Percentiles rank a stretch among this genome's conserved stretches.
Conservation (phyloP, 2,329 filamentous ascomycete genomes). For the Eutypella sp. region DNA sequence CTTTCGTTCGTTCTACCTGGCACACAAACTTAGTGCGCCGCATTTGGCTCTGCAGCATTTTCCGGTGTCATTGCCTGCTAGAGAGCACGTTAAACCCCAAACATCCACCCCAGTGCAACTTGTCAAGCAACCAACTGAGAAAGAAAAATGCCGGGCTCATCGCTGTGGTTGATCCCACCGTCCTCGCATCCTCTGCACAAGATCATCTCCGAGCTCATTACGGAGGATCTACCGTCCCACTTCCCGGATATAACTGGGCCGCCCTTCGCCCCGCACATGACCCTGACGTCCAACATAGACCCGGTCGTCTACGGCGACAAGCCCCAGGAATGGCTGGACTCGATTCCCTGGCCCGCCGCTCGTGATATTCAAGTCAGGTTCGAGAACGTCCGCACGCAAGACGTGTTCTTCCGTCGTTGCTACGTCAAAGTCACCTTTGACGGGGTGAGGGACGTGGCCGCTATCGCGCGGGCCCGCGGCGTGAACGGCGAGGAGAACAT, state of each 20-base stretch:
- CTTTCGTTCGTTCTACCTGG: no score
- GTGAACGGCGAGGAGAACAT: conserved; percentile 14
- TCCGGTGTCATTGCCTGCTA: no score
- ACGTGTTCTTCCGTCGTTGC: conserved; percentile 25
- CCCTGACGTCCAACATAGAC: conserved; percentile 24
- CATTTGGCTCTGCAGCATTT: no score
- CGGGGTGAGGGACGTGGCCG: conserved; percentile 17
- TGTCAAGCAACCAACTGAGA: not conserved
- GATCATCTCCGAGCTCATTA: conserved; percentile 2
- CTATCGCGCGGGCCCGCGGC: conserved; percentile 21
- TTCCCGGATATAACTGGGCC: conserved; percentile 18
- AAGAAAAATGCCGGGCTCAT: conserved; percentile 25
- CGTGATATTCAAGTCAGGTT: conserved; percentile 14
- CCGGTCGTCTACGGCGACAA: conserved; percentile 15
- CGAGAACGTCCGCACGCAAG: conserved; percentile 17
- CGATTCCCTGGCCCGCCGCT: conserved; percentile 13
- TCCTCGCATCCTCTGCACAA: conserved; percentile 17
- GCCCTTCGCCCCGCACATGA: conserved; percentile 25
- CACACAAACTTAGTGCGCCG: no score
- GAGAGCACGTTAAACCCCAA: not conserved
- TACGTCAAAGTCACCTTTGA: conserved; percentile 19
- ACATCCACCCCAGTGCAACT: not conserved
- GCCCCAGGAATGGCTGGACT: conserved; percentile 26
- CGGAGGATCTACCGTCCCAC: conserved; percentile 15
- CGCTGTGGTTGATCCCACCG: conserved; percentile 28